Evolutionary conservation across 2,329 filamentous ascomycete genomes (phyloP), one percentile per base, ranked within the genome.

Genomic region (Periconia sp.): DNA sequence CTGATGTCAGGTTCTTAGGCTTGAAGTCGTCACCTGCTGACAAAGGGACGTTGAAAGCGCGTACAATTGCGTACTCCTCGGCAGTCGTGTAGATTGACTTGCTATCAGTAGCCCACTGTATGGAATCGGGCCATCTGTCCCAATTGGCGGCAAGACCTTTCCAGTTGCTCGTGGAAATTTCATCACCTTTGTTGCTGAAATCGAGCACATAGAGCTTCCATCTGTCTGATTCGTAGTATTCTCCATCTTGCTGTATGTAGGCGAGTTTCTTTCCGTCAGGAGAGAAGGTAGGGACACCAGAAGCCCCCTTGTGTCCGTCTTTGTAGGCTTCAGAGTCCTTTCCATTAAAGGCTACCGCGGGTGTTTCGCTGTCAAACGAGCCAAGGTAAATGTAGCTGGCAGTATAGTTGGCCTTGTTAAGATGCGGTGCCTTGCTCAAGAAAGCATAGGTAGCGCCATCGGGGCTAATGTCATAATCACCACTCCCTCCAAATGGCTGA

Each of bases 331-430:
- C 50, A 9, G 55, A 60, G 17, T 52, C 59, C 9, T 65, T 65
- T 16, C 66, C 66, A 45, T 67, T 67, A 46, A 69, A 54, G 28
- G 65, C 61, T 10, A 55, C 41, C n/a, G 65, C 51, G 3, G 46
- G 46, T 13, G 53, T 48, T 53, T 86, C 89, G 10, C 79, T 81
- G 40, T 78, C 75, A 34, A 94, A 75, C 1, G 85, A 80, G 4
- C 88, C 79, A 31, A 86, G 82, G 69, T 94, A 95, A 28, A 94
- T 78, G 61, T 94, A 88, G 7, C 86, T 86, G 53, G 92, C 92
- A 9, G 90, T 95, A 69, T 86, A 84, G 50, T 88, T 81, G 1
- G 88, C 88, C 10, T 82, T 84, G 60, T 87, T 84, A 11, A 90
- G 69, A 13, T 83, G 75, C 0, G 88, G 87, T 54, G 91, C 88